Evolutionary conservation across 192 early-diverging fungal genomes (phyloP), one percentile per base, ranked within the genome.

Genomic region (Rhizophagus prolifer): DNA sequence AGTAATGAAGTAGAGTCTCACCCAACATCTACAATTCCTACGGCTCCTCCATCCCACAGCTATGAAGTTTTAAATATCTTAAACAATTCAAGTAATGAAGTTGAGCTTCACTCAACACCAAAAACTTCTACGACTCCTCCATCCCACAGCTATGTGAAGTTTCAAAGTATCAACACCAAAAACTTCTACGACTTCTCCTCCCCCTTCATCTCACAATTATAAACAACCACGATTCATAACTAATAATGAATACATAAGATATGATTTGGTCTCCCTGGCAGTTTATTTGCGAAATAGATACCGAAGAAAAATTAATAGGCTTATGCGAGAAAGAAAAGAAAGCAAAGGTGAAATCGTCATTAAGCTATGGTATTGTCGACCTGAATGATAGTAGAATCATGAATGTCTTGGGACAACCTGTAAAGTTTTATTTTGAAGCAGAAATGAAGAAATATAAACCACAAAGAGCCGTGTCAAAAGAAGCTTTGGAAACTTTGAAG

Each of bases 261-360:
- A 54, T 74, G n/a, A 16, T 0, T 74, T 74, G 72, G 72, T 59
- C 72, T 61, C 59, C 34, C 58, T 74, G 34, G 72, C 19, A 74
- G 72, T 74, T 74, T 62, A 62, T 74, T 44, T 61, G 38, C 58
- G 38, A 74, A 38, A 74, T 74, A 61, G 72, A 74, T 62, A 74
- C 62, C 16, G 34, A 74, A 74, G 31, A 74, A 74, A 74, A 61
- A 44, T 41, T 74, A 61, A 59, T 61, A 44, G 31, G 60, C 23
- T 61, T 61, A 74, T 74, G 0, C 26, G 60, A n/a, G n/a, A n/a
- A n/a, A n/a, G n/a, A n/a, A n/a, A n/a, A n/a, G n/a, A n/a, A n/a
- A n/a, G n/a, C n/a, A n/a, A n/a, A n/a, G n/a, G n/a, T n/a, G n/a
- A n/a, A n/a, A n/a, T 61, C 59, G 3, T 62, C 72, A 74, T 62